Conservation (phyloP, 208 protist species). For the Acanthamoeba lenticulata region DNA sequence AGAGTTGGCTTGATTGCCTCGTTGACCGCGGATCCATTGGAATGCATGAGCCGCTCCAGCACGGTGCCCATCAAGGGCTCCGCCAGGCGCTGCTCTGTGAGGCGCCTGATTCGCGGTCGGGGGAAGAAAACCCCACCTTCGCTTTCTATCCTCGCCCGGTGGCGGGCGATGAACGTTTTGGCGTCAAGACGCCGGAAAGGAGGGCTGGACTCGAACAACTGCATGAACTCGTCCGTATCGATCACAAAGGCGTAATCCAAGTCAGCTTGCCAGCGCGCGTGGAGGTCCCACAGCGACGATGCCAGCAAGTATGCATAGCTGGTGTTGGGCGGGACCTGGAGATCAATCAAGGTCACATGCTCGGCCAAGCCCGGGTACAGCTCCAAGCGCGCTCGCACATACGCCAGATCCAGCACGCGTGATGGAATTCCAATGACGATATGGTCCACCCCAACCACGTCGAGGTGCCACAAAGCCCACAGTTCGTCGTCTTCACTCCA, state of each 20-base stretch:
- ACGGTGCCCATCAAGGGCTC: too few relatives aligned
- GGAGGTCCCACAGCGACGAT: not conserved
- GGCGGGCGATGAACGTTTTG: not conserved
- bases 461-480: not conserved
- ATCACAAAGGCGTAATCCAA: not conserved
- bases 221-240: not conserved
- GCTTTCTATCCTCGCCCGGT: not conserved
- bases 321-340: not conserved
- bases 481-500: not conserved
- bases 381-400: not conserved
- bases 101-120: too few relatives aligned
- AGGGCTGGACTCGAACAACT: not conserved
- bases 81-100: too few relatives aligned
- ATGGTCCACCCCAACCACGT: not conserved
- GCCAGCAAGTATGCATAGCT: too few relatives aligned
- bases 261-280: not conserved
- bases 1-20: too few relatives aligned
- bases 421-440: not conserved
- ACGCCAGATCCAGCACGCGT: not conserved
- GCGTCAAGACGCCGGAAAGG: not conserved
- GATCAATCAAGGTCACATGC: not conserved
- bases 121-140: too few relatives aligned
- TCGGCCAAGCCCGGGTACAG: not conserved
- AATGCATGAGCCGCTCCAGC: too few relatives aligned
- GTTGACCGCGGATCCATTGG: too few relatives aligned